Evolutionary conservation across 805 yeast species (phyloP).

Genomic region (Yamadazyma olivae): DNA sequence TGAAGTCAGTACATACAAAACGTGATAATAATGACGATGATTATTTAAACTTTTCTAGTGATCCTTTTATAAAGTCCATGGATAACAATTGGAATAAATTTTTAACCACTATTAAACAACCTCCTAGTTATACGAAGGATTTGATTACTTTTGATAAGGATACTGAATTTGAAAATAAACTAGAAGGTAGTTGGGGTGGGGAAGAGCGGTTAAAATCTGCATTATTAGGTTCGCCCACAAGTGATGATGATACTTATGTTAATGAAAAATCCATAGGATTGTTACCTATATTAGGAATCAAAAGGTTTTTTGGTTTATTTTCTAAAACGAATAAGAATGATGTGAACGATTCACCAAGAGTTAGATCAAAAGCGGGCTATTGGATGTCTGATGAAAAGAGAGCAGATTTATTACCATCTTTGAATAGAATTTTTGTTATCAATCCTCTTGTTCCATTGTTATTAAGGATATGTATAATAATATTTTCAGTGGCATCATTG

Average conservation of each 20-base stretch:
- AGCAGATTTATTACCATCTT: conserved; percentile 59
- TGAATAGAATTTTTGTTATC: conserved; percentile 58
- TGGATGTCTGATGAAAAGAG: conserved; percentile 67
- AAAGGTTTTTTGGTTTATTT: conserved; percentile 1
- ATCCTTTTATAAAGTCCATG: conserved; percentile 34
- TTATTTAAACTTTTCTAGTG: conserved; percentile 33
- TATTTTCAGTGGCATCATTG: conserved; percentile 64
- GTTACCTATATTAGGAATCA: no score
- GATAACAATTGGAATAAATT: conserved; percentile 52
- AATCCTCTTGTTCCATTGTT: conserved; percentile 82
- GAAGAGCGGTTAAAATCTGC: conserved; percentile 57
- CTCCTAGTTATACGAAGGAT: conserved; percentile 35
- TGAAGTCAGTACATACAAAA: conserved; percentile 5
- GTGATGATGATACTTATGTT: conserved; percentile 27
- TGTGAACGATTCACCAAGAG: conserved; percentile 29
- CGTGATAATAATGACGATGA: conserved; percentile 25
- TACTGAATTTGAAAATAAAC: conserved; percentile 38
- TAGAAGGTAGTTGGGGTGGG: conserved; percentile 64
- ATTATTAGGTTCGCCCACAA: conserved; percentile 36
- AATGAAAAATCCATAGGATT: conserved; percentile 12
- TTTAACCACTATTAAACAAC: conserved; percentile 44
- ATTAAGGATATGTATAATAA: conserved; percentile 49
- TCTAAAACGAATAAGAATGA: conserved; percentile 4
- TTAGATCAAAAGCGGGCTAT: conserved; percentile 58
- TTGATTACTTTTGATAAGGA: conserved; percentile 22